Evolutionary conservation across 306 rosid genomes (phyloP), one percentile per base, ranked within the genome.

Genomic region (Medicago arabica): DNA sequence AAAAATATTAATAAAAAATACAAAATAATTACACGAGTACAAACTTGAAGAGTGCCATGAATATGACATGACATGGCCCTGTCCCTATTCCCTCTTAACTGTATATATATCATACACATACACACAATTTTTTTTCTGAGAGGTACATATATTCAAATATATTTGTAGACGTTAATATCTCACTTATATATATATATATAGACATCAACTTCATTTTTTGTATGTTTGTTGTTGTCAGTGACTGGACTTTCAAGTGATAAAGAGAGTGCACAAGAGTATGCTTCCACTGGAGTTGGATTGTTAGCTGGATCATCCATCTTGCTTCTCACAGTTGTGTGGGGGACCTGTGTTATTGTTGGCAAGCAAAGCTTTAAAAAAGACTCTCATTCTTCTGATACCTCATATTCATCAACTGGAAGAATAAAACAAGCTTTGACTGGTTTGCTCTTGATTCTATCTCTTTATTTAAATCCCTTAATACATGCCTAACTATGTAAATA

Each of bases 321-420:
- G 55, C 89, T 85, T 74, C 86, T 85, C 21, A 85, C 89, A 18
- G 69, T 80, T 11, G 78, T 85, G 5, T 82, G 89, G 89, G 89
- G 86, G 12, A 85, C 89, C 7, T 86, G 89, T 80, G 85, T 86
- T 55, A 65, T 86, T 69, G 28, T 74, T 80, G 86, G 89, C 74
- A 83, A 67, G 2, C 86, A 77, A 70, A 71, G 74, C 28, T 73
- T 80, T 40, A 80, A 64, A 57, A 16, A 59, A 50, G 76, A 74
- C 4, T 50, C 51, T 44, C 18, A 3, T 28, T 28, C 31, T 19
- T 44, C 64, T 79, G 7, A 21, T 21, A 5, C 36, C 63, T 47
- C 76, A 47, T 14, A 63, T 49, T 62, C 81, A 61, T 76, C 81
- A 39, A 15, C 10, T 9, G 40, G 40, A 83, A 69, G 76, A 70